Conservation (phyloP, 805 yeast species). For the Lachancea waltii region DNA sequence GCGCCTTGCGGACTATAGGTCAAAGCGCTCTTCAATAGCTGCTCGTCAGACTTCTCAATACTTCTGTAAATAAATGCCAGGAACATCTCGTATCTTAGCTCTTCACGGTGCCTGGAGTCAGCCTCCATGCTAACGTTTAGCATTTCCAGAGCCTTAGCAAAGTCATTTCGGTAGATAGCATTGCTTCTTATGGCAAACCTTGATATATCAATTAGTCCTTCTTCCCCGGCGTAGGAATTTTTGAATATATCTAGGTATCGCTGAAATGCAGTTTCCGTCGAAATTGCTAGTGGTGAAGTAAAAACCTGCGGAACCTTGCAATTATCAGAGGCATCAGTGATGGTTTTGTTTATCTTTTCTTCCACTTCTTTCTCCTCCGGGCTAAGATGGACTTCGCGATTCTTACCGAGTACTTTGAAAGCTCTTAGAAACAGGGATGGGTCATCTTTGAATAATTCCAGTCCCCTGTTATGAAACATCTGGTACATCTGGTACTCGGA, state of each 20-base stretch:
- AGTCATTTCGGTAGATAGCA: not conserved
- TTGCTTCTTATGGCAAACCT: not conserved
- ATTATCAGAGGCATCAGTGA: no score
- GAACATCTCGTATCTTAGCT: slow-evolving; percentile 35
- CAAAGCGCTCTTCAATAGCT: slow-evolving; percentile 36
- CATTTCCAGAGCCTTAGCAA: not conserved
- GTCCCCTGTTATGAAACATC: slow-evolving; percentile 11
- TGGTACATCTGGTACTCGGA: slow-evolving; percentile 17
- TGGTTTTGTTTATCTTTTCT: slow-evolving; percentile 2
- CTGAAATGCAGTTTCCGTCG: not conserved
- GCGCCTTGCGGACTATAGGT: slow-evolving; percentile 28
- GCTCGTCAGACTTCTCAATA: slow-evolving; percentile 28
- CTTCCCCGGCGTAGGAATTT: not conserved
- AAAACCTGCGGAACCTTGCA: no score
- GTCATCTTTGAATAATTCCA: slow-evolving; percentile 9
- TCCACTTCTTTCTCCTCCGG: slow-evolving; percentile 16
- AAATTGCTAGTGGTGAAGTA: slow-evolving; percentile 32
- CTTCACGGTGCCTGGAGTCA: not conserved
- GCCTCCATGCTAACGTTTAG: no score
- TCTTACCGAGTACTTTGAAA: slow-evolving; percentile 16
- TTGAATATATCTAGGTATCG: not conserved
- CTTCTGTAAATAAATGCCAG: slow-evolving; percentile 38
- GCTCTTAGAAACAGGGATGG: slow-evolving; percentile 11
- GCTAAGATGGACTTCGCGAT: slow-evolving; percentile 7
- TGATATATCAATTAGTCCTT: not conserved